These are phyloP conservation scores for Alternaria burnsii DNA, from an alignment of 2,329 filamentous ascomycete genomes.

Conservation along the genomic window DNA sequence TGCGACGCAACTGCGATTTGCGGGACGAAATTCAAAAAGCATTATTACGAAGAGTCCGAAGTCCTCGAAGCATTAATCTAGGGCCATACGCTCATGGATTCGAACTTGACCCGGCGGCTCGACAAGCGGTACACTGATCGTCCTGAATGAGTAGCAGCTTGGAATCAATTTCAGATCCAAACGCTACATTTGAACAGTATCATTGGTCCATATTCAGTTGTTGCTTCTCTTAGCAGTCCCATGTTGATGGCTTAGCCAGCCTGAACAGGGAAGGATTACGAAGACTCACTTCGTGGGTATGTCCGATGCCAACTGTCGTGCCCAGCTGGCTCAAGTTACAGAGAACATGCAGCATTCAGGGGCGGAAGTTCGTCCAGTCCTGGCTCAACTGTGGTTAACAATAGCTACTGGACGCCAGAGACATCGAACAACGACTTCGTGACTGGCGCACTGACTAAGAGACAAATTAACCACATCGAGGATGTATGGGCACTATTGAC, in stretches of 20 bases:
- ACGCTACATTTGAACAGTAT: neutral
- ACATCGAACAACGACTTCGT: constrained; percentile 20
- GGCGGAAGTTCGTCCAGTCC: constrained; percentile 19
- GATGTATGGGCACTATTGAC: constrained; percentile 23
- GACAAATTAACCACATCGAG: constrained; percentile 16
- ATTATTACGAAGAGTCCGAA: neutral
- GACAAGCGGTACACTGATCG: neutral
- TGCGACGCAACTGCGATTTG: neutral
- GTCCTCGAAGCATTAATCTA: neutral
- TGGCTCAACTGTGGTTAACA: constrained; percentile 8
- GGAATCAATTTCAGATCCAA: neutral
- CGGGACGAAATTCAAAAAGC: neutral
- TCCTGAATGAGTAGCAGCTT: constrained; percentile 1
- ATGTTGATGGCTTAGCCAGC: constrained; percentile 16
- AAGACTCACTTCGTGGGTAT: constrained; percentile 32
- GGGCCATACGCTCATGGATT: neutral
- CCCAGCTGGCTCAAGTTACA: constrained; percentile 47
- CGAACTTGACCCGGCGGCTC: neutral
- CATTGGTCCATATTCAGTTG: constrained; percentile 17
- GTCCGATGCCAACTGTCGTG: constrained; percentile 37
- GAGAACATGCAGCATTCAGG: constrained; percentile 43
- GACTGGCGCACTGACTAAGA: constrained; percentile 29
- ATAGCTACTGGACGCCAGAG: constrained; percentile 25
- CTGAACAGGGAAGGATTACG: constrained; percentile 29
- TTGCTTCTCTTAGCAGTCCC: constrained; percentile 21